phyloP scores from a whole-genome alignment of 768 basidiomycete genomes.

The Tubosaeta sp. region DNA sequence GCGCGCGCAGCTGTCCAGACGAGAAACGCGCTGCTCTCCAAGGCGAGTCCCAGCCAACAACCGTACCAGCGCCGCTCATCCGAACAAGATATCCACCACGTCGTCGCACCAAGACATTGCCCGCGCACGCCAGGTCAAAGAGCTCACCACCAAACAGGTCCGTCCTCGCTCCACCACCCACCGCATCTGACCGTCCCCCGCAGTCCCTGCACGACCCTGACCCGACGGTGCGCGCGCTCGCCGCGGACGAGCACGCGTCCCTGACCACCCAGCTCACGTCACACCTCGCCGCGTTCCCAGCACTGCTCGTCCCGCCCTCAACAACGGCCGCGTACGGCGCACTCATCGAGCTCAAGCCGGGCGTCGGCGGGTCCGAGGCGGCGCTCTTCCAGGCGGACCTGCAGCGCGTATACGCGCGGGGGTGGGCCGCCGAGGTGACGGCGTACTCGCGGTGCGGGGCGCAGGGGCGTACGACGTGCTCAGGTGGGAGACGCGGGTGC shows the following conservation, averaged over 20 bases:
- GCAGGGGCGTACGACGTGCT: constrained; percentile 73
- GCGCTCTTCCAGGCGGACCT: constrained; percentile 77
- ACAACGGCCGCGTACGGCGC: constrained; percentile 65
- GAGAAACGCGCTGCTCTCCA: constrained; percentile 42
- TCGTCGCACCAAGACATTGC: constrained; percentile 54
- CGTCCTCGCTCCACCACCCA: constrained; percentile 12
- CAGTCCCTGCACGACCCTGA: constrained; percentile 75
- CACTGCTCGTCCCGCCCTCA: constrained; percentile 70
- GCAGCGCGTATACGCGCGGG: constrained; percentile 69
- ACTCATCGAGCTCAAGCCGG: constrained; percentile 86
- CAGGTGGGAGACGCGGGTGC: constrained; percentile 92
- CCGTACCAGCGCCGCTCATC: too few relatives aligned
- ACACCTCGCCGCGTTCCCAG: constrained; percentile 50
- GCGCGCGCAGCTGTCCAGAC: constrained; percentile 52
- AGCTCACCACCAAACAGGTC: constrained; percentile 57
- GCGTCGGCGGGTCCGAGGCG: constrained; percentile 89
- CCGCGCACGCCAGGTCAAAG: constrained; percentile 59
- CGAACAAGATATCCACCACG: constrained; percentile 46
- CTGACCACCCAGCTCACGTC: constrained; percentile 35
- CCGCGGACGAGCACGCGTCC: constrained; percentile 56
- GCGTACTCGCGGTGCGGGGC: constrained; percentile 77
- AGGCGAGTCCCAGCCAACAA: constrained; percentile 39
- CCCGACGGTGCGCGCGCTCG: constrained; percentile 68
- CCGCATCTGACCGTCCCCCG: too few relatives aligned
- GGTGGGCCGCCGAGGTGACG: constrained; percentile 79